phyloP scores from a whole-genome alignment of 129 eudicot genomes.

The Saussurea involucrata region DNA sequence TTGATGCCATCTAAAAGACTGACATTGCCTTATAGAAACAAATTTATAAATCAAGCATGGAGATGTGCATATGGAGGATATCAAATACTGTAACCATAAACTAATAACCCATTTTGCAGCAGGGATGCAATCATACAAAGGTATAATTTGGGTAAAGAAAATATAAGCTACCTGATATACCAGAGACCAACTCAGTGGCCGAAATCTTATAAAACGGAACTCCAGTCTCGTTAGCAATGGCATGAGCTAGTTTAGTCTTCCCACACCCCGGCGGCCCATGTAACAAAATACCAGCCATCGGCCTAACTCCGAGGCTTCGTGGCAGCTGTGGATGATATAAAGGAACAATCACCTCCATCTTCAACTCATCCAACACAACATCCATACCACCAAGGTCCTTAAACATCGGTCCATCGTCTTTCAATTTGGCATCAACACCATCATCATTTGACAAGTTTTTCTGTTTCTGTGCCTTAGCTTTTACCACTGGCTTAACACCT shows the following conservation, averaged over 20 bases:
- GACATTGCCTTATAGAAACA: background rate
- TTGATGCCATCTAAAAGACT: background rate
- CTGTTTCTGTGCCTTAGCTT: background rate
- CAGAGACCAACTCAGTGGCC: constrained; percentile 93
- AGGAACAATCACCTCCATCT: constrained; percentile 79
- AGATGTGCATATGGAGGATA: background rate
- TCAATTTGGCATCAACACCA: constrained; percentile 17
- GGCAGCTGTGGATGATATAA: constrained; percentile 64
- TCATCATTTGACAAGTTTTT: constrained; percentile 16
- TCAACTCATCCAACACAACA: constrained; percentile 63
- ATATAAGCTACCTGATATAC: constrained; percentile 60
- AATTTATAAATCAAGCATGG: background rate
- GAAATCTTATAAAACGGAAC: constrained; percentile 82
- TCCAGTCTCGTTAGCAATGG: constrained; percentile 90
- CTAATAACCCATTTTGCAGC: background rate
- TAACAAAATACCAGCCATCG: constrained; percentile 71
- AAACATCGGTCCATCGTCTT: constrained; percentile 58
- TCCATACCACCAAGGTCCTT: constrained; percentile 87
- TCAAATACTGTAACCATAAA: background rate
- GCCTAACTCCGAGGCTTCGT: constrained; percentile 53
- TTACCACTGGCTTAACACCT: constrained; percentile 9
- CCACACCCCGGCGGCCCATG: constrained; percentile 99
- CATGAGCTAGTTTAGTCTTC: constrained; percentile 87
- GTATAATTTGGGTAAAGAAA: background rate
- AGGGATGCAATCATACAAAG: background rate